A percentile compares a stretch with the other conserved stretches of the same genome.
These are phyloP conservation scores for Yamadazyma taylorii DNA, from an alignment of 1,139 yeast genomes.

Conservation along the genomic window DNA sequence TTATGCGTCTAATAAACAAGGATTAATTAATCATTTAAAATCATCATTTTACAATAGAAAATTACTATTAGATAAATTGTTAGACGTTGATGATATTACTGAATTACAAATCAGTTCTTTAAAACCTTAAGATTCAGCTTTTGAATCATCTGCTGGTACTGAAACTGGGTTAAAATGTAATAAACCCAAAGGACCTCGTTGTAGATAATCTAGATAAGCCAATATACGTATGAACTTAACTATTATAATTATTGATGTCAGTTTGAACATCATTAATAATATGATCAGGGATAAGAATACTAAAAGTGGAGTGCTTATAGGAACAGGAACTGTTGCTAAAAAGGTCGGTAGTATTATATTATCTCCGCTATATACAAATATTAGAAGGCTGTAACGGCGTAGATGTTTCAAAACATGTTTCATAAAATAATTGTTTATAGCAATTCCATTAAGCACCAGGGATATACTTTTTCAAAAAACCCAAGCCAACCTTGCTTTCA, in stretches of 20 bases:
- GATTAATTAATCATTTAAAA: constrained; percentile 55
- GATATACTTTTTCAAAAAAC: too few species aligned
- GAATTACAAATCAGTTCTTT: constrained; percentile 54
- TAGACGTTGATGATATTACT: constrained; percentile 69
- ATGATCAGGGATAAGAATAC: too few species aligned
- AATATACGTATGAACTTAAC: neutral
- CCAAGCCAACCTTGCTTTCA: too few species aligned
- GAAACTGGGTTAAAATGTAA: constrained; percentile 35
- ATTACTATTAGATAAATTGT: constrained; percentile 33
- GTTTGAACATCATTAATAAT: constrained; percentile 20
- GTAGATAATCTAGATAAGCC: constrained; percentile 26
- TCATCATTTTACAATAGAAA: constrained; percentile 25
- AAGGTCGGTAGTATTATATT: too few species aligned
- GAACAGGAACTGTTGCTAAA: too few species aligned
- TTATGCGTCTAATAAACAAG: constrained; percentile 80
- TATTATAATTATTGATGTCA: constrained; percentile 16
- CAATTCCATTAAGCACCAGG: too few species aligned
- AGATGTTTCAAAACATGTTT: too few species aligned
- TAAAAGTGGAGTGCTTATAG: too few species aligned
- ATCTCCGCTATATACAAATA: too few species aligned
- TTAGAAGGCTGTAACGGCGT: too few species aligned
- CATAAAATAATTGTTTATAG: too few species aligned
- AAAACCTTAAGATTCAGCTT: constrained; percentile 16
- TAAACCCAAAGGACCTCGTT: constrained; percentile 59
- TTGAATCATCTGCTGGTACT: constrained; percentile 15